phyloP scores from a whole-genome alignment of 2,329 filamentous ascomycete genomes.

The Trichoderma hamatum region DNA sequence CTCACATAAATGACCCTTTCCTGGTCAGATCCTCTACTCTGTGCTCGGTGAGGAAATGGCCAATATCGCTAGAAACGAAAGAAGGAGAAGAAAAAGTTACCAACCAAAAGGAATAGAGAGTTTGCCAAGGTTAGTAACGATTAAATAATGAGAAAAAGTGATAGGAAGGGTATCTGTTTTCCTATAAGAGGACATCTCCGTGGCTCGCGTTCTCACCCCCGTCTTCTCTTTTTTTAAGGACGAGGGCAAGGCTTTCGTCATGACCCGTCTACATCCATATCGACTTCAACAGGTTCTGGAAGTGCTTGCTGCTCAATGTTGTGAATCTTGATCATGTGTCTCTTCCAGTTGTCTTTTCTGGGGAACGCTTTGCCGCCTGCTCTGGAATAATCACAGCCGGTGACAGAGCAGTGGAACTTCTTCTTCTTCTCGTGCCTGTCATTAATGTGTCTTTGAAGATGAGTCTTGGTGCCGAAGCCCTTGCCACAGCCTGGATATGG shows the following conservation, averaged over 20 bases:
- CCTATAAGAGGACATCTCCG: neutral
- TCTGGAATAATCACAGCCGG: constrained; percentile 59
- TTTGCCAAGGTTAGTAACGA: neutral
- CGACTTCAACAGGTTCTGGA: constrained; percentile 48
- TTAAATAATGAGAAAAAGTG: neutral
- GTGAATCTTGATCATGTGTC: constrained; percentile 65
- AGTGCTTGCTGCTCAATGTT: constrained; percentile 45
- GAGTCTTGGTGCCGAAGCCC: constrained; percentile 64
- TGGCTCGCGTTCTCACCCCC: neutral
- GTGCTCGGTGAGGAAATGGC: neutral
- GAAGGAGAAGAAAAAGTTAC: neutral
- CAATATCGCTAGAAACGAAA: neutral
- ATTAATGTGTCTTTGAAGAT: constrained; percentile 64
- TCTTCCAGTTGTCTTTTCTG: constrained; percentile 64
- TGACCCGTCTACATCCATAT: constrained; percentile 40
- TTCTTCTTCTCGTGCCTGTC: constrained; percentile 63
- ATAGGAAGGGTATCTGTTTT: neutral
- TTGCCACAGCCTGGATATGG: constrained; percentile 56
- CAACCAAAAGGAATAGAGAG: neutral
- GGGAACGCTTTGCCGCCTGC: constrained; percentile 61
- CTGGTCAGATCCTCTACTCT: neutral
- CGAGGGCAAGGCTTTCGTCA: neutral
- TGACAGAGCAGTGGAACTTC: constrained; percentile 61
- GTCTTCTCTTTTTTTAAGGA: neutral
- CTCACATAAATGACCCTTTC: constrained; percentile 10